Conservation (phyloP, 352 stramenopile genomes). For the Globisporangium perplexum region DNA sequence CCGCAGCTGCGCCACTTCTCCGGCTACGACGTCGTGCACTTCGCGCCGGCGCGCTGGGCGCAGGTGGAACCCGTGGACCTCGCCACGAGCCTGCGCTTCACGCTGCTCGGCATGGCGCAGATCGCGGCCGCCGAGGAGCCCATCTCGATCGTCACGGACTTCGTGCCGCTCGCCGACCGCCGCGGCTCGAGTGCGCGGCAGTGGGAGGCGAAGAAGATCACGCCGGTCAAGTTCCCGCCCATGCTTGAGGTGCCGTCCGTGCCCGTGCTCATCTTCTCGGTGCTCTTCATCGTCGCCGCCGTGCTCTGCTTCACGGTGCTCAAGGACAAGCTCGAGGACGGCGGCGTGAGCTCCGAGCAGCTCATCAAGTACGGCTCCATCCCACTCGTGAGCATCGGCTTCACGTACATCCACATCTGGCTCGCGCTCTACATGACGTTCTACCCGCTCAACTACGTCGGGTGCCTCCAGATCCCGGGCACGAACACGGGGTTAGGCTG, state of each 20-base stretch:
- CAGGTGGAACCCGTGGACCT: slow-evolving; percentile 52
- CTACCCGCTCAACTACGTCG: slow-evolving; percentile 93
- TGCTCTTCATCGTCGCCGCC: slow-evolving; percentile 46
- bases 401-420: slow-evolving; percentile 96
- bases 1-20: slow-evolving; percentile 50
- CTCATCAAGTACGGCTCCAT: slow-evolving; percentile 83
- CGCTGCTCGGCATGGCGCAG: slow-evolving; percentile 81
- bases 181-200: slow-evolving; percentile 13
- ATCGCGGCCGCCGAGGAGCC: slow-evolving; percentile 57
- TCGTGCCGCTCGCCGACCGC: slow-evolving; percentile 38
- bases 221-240: slow-evolving; percentile 71
- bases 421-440: slow-evolving; percentile 98
- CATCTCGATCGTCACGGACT: slow-evolving; percentile 76
- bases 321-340: slow-evolving; percentile 40
- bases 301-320: slow-evolving; percentile 79
- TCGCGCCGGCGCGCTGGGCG: slow-evolving; percentile 52
- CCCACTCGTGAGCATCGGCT: slow-evolving; percentile 80
- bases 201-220: slow-evolving; percentile 19
- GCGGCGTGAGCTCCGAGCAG: slow-evolving; percentile 50
- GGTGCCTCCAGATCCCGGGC: slow-evolving; percentile 80
- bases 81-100: slow-evolving; percentile 78
- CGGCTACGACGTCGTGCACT: slow-evolving; percentile 64
- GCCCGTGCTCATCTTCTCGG: slow-evolving; percentile 32
- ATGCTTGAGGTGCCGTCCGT: slow-evolving; percentile 77
- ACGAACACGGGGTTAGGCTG: slow-evolving; percentile 94